A percentile compares a stretch with the other conserved stretches of the same genome.
Evolutionary conservation across 768 basidiomycete genomes (phyloP).

Genomic region (Boletales sp.): DNA sequence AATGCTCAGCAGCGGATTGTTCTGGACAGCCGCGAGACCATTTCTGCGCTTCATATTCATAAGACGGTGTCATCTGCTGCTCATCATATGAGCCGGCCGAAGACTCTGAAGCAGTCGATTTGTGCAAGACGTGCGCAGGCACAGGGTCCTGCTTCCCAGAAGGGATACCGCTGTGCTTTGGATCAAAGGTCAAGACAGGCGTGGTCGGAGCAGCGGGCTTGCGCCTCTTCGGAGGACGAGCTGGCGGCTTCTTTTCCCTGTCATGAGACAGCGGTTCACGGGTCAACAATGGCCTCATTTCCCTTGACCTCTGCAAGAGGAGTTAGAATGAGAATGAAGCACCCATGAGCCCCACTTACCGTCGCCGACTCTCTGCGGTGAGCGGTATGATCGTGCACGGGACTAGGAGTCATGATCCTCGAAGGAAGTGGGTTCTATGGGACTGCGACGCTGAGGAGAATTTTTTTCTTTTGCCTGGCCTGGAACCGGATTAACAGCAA

Average conservation of each 20-base stretch:
- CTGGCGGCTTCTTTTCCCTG: slow-evolving; percentile 21
- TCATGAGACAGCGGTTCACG: slow-evolving; percentile 19
- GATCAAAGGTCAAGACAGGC: slow-evolving; percentile 18
- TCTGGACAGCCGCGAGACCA: slow-evolving; percentile 15
- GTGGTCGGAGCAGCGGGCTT: slow-evolving; percentile 19
- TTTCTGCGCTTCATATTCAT: slow-evolving; percentile 12
- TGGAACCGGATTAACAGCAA: slow-evolving; percentile 10
- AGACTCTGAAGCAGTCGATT: slow-evolving; percentile 9
- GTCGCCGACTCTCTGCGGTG: slow-evolving; percentile 19
- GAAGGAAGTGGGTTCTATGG: slow-evolving; percentile 2
- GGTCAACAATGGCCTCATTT: slow-evolving; percentile 18
- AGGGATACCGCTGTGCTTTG: slow-evolving; percentile 17
- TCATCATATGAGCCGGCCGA: slow-evolving; percentile 11
- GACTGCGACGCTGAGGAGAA: slow-evolving; percentile 10
- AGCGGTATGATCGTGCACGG: slow-evolving; percentile 11
- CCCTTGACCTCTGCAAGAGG: slow-evolving; percentile 18
- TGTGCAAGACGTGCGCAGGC: slow-evolving; percentile 4
- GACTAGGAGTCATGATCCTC: slow-evolving; percentile 8
- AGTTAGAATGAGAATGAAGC: slow-evolving; percentile 11
- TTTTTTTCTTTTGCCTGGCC: slow-evolving; percentile 8
- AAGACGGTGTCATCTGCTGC: slow-evolving; percentile 2
- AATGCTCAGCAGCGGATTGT: slow-evolving; percentile 3
- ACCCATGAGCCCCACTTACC: slow-evolving; percentile 17
- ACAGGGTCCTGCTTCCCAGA: slow-evolving; percentile 18
- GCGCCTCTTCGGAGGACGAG: slow-evolving; percentile 20